Evolutionary conservation across 495 filamentous ascomycete genomes (phyloP), one percentile per base, ranked within the genome.

Genomic region (Glarea lozoyensis): DNA sequence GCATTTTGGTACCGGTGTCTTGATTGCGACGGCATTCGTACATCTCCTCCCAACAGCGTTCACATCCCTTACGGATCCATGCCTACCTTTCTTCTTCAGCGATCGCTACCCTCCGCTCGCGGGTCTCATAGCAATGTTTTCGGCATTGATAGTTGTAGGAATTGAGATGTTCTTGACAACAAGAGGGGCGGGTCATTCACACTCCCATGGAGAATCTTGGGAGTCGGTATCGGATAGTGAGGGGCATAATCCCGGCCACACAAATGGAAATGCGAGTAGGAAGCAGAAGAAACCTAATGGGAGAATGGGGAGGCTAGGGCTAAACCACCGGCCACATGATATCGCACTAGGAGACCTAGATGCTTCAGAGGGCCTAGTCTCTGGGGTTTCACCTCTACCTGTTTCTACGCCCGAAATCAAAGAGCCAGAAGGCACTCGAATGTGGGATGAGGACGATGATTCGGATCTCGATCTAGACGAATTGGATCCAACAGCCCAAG

Each of bases 1-100:
- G 39, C 84, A 90, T 61, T 89, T 93, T 50, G 86, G 86, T 27
- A 92, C 86, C 4, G 86, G 86, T 17, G 86, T 93, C 7, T 64
- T 93, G 22, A 84, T 92, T 47, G 85, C 86, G 15, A 89, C 86
- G n/a, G 86, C 86, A 32, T 93, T 93, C 55, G 86, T 92, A 19
- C 86, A 92, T 60, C 66, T 81, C 7, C 81, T 93, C 3, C 86
- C 86, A 10, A 90, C 84, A 2, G 86, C 86, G 23, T 90, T 90
- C 57, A 61, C 73, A 29, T 90, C 86, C 6, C 68, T 93, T 23
- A 86, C 81, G 16, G 81, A 90, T 53, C 78, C 81, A 34, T 93
- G 86, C 56, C 79, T 93, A 1, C 84, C 86, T 22, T 57, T 62
- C 15, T 77, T 82, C 49, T 90, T 84, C 73, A 89, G 73, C 53